Conservation (phyloP, 345 rosid species). For the Rhodamnia rubescens region DNA sequence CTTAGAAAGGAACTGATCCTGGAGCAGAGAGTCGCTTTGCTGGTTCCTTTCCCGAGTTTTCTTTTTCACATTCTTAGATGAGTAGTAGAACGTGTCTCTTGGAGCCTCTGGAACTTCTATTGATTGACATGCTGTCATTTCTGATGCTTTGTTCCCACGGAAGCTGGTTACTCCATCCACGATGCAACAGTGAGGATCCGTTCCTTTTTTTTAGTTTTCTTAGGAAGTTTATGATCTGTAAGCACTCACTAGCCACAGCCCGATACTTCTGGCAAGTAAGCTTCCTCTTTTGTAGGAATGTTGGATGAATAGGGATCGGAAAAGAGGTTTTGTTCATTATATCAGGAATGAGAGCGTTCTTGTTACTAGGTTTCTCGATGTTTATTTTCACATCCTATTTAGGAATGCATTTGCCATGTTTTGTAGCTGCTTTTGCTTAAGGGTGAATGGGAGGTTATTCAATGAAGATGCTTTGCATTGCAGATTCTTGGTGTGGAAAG, state of each 20-base stretch:
- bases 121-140: neutral
- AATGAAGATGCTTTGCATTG: neutral
- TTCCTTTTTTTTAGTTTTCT: neutral
- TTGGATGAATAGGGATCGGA: neutral
- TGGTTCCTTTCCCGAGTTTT: neutral
- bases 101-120: neutral
- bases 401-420: neutral
- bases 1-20: neutral
- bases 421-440: neutral
- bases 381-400: neutral
- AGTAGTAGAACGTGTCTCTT: neutral
- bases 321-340: neutral
- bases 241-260: neutral
- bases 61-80: neutral
- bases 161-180: neutral
- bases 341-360: neutral
- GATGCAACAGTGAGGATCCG: neutral
- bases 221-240: neutral
- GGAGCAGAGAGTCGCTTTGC: neutral
- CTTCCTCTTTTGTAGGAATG: neutral
- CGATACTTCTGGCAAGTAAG: neutral
- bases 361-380: neutral
- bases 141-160: neutral
- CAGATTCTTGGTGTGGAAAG: constrained; percentile 74
- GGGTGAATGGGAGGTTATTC: neutral